phyloP scores from a whole-genome alignment of 1,284 basidiomycete genomes.

The Ustilago hordei region DNA sequence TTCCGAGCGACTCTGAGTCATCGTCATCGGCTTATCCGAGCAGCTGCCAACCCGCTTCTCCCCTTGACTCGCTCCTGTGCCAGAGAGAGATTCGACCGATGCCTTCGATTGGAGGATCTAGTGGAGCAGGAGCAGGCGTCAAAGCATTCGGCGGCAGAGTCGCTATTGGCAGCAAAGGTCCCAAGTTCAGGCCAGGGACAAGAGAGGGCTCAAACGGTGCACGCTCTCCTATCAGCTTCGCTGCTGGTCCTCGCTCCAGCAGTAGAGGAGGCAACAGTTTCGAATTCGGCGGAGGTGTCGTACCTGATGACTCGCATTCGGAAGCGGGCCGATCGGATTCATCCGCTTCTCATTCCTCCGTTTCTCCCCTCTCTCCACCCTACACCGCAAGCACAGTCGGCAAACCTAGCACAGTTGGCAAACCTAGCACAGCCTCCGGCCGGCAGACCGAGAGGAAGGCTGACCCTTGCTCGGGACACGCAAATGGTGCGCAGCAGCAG shows the following conservation, averaged over 20 bases:
- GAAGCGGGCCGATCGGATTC: conserved; percentile 26
- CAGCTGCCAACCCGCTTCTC: conserved; percentile 13
- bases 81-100: conserved; percentile 15
- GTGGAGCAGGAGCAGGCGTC: conserved; percentile 19
- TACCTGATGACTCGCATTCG: conserved; percentile 38
- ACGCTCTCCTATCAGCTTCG: conserved; percentile 38
- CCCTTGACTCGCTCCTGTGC: conserved; percentile 11
- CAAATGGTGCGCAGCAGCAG: neutral
- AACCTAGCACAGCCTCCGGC: conserved; percentile 6
- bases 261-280: conserved; percentile 29
- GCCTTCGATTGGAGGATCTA: conserved; percentile 4
- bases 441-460: neutral
- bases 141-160: conserved; percentile 27
- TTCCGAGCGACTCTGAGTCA: conserved; percentile 33
- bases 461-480: neutral
- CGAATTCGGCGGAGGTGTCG: conserved; percentile 47
- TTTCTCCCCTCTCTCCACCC: conserved; percentile 22
- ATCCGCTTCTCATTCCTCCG: conserved; percentile 7
- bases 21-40: conserved; percentile 25
- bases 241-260: conserved; percentile 38
- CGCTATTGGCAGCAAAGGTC: conserved; percentile 29
- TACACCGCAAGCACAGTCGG: neutral
- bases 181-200: conserved; percentile 30
- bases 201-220: conserved; percentile 19
- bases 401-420: conserved; percentile 2